These are phyloP conservation scores for Cryptococcus sp. DNA, from an alignment of 1,284 basidiomycete species.

Conservation along the genomic window DNA sequence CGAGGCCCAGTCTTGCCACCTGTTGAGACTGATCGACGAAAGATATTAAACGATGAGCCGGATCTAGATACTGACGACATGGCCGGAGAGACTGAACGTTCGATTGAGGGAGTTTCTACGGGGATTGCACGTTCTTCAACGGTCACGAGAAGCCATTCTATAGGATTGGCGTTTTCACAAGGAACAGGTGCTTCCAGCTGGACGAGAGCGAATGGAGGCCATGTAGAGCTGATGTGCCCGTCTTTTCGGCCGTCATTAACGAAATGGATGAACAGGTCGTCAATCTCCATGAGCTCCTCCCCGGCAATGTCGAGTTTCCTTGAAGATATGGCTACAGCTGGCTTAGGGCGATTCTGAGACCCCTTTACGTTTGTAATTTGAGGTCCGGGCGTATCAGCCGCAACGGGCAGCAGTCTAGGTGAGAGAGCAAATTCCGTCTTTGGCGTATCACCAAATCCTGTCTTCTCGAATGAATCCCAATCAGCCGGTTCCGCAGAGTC, in stretches of 20 bases:
- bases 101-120: neutral
- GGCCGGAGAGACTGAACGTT: constrained; percentile 18
- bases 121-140: constrained; percentile 17
- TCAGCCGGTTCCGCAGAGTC: neutral
- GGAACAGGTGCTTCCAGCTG: neutral
- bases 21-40: constrained; percentile 18
- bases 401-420: neutral
- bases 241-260: constrained; percentile 36
- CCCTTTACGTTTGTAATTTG: too few species aligned
- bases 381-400: too few species aligned
- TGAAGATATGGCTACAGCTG: neutral
- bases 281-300: constrained; percentile 28
- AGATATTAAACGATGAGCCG: constrained; percentile 20
- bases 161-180: neutral
- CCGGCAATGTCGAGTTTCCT: constrained; percentile 3
- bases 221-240: constrained; percentile 9
- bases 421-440: neutral
- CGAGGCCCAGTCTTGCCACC: constrained; percentile 7
- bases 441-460: constrained; percentile 16
- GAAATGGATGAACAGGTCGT: constrained; percentile 37
- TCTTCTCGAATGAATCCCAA: constrained; percentile 21
- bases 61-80: constrained; percentile 15
- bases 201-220: constrained; percentile 27
- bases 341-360: too few species aligned
- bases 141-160: constrained; percentile 34